Conservation (phyloP, 768 basidiomycete species). For the Dentipellis fragilis region DNA sequence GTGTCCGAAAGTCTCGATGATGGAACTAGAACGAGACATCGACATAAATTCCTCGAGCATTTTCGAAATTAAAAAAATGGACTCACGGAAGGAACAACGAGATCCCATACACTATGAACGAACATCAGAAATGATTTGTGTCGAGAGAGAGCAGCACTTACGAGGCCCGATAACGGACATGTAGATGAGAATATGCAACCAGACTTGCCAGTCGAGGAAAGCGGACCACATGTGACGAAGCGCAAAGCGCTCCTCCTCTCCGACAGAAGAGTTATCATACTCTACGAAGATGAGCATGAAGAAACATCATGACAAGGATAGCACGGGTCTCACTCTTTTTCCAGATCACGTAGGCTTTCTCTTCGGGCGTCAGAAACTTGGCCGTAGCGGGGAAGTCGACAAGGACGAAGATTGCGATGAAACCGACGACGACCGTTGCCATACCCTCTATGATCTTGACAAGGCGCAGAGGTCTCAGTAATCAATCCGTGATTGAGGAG, state of each 20-base stretch:
- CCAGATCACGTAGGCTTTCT: slow-evolving; percentile 42
- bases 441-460: slow-evolving; percentile 54
- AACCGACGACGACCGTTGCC: slow-evolving; percentile 44
- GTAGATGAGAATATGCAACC: slow-evolving; percentile 47
- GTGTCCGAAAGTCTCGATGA: slow-evolving; percentile 39
- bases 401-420: slow-evolving; percentile 43
- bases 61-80: too few species aligned
- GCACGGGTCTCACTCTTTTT: slow-evolving; percentile 36
- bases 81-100: slow-evolving; percentile 63
- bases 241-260: slow-evolving; percentile 54
- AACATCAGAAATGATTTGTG: background rate
- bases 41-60: too few species aligned
- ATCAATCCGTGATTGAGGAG: background rate
- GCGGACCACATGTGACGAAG: slow-evolving; percentile 43
- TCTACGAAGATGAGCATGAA: slow-evolving; percentile 21
- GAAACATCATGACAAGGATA: background rate
- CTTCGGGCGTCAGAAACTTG: slow-evolving; percentile 49
- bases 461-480: background rate
- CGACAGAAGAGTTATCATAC: slow-evolving; percentile 44
- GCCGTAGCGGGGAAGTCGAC: slow-evolving; percentile 55
- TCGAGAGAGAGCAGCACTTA: slow-evolving; percentile 26
- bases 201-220: slow-evolving; percentile 57
- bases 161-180: slow-evolving; percentile 50
- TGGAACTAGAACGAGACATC: background rate
- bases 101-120: slow-evolving; percentile 49